Evolutionary conservation across 2,329 filamentous ascomycete genomes (phyloP), one percentile per base, ranked within the genome.

Genomic region (Alternaria consortialis): DNA sequence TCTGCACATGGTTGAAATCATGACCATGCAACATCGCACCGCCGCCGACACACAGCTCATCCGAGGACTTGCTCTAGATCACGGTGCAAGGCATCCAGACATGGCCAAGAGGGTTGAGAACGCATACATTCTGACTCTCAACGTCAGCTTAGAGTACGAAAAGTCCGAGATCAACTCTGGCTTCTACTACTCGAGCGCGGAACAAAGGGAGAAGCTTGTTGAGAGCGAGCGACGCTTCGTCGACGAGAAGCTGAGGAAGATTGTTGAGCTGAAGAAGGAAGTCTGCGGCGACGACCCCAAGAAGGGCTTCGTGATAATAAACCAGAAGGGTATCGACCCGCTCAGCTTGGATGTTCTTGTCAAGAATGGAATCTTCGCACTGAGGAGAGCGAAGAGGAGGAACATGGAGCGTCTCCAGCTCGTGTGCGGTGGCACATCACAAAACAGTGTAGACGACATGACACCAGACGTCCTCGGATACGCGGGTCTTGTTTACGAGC

Each of bases 21-120:
- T 99, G 95, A 98, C 97, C 80, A 98, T 99, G 94, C 95, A 99
- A 84, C 95, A 99, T 84, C 91, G 94, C 71, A 93, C 92, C 53
- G 94, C 94, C 60, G 92, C 95, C 32, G 95, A 99, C 80, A 99
- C 95, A 58, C 93, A 97, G 80, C 88, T 99, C 61, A 97, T 99
- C 80, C 89, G 91, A 67, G 95, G 95, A 62, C 85, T 99, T 60
- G 95, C 93, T 9, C 84, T 99, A 63, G 95, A 99, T 75, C 95
- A 99, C 80, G 95, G 95, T 69, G 94, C 95, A 12, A 88, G 95
- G 76, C 95, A 99, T 81, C 95, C 95, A 3, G 95, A 99, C 77
- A 99, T 99, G 95, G 93, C 95, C 8, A 98, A 97, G 85, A 87
- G 91, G 60, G 88, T 99, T 31, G 93, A 97, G 81, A 97, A 99